phyloP scores from a whole-genome alignment of 2,329 filamentous ascomycete genomes.

The Colletotrichum eleusines region DNA sequence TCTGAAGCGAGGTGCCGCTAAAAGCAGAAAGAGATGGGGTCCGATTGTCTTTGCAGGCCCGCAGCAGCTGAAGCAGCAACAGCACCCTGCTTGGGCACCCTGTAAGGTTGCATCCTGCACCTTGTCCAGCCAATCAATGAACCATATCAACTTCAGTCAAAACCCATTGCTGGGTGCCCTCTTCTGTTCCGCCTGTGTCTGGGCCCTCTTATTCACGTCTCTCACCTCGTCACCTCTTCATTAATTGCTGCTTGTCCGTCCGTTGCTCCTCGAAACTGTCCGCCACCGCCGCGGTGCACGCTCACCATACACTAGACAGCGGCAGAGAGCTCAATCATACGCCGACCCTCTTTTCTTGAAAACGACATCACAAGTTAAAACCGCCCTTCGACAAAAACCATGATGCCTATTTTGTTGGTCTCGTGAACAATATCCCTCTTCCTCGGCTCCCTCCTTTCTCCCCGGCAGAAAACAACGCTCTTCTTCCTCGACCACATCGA shows the following conservation, averaged over 20 bases:
- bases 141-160: conserved; percentile 14
- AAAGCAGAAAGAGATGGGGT: conserved; percentile 6
- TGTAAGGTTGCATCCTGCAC: conserved; percentile 19
- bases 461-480: background rate
- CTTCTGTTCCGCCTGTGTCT: background rate
- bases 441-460: background rate
- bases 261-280: conserved; percentile 4
- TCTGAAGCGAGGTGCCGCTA: conserved; percentile 13
- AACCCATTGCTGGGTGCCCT: conserved; percentile 26
- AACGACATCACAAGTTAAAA: background rate
- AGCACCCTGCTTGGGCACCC: conserved; percentile 14
- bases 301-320: conserved; percentile 15
- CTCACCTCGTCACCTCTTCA: background rate
- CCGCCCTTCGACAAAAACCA: background rate
- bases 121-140: conserved; percentile 35
- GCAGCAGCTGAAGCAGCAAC: conserved; percentile 29
- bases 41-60: conserved; percentile 26
- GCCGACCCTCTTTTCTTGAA: background rate
- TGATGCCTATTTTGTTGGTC: conserved; percentile 9
- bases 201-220: conserved; percentile 2
- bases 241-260: conserved; percentile 1
- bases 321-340: background rate
- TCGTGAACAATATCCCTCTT: conserved; percentile 21
- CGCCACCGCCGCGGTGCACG: background rate
- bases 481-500: background rate